Evolutionary conservation across 129 eudicot genomes (phyloP).

Genomic region (Apium graveolens): DNA sequence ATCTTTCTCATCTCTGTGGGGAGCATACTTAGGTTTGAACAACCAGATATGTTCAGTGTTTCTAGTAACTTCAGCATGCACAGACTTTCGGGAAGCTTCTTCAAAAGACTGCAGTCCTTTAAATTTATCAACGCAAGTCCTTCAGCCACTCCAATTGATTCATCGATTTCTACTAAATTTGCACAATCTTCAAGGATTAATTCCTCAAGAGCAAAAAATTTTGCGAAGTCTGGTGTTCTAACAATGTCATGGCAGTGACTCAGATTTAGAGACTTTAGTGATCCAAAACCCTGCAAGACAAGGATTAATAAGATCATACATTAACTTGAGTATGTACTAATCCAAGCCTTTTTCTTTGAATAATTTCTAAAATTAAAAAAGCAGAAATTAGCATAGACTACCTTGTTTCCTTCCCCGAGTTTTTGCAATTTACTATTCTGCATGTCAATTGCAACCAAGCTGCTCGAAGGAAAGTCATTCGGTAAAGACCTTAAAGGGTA

Average conservation of each 20-base stretch:
- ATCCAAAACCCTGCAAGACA: slow-evolving; percentile 2
- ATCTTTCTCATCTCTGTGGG: neutral
- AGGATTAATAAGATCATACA: too few relatives aligned
- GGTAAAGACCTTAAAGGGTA: too few relatives aligned
- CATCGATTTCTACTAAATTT: neutral
- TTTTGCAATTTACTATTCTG: neutral
- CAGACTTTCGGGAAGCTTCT: neutral
- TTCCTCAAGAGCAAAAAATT: slow-evolving; percentile 7
- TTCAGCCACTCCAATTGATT: slow-evolving; percentile 8
- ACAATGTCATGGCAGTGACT: slow-evolving; percentile 3
- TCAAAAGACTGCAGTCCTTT: slow-evolving; percentile 1
- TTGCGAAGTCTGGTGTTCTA: neutral
- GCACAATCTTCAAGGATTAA: neutral
- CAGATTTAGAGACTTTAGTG: slow-evolving; percentile 14
- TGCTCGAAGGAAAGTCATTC: neutral
- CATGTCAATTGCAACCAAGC: slow-evolving; percentile 1
- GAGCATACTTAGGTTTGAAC: slow-evolving; percentile 1
- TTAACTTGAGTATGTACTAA: neutral
- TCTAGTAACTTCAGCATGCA: too few relatives aligned
- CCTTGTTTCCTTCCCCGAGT: neutral
- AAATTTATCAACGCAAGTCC: too few relatives aligned
- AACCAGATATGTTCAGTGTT: slow-evolving; percentile 1
- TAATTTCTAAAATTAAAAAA: too few relatives aligned
- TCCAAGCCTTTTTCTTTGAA: too few relatives aligned
- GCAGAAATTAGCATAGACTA: neutral